A percentile compares a stretch with the other conserved stretches of the same genome.
Evolutionary conservation across 169 alveolate species (phyloP).

Genomic region (Cyclospora cayetanensis): DNA sequence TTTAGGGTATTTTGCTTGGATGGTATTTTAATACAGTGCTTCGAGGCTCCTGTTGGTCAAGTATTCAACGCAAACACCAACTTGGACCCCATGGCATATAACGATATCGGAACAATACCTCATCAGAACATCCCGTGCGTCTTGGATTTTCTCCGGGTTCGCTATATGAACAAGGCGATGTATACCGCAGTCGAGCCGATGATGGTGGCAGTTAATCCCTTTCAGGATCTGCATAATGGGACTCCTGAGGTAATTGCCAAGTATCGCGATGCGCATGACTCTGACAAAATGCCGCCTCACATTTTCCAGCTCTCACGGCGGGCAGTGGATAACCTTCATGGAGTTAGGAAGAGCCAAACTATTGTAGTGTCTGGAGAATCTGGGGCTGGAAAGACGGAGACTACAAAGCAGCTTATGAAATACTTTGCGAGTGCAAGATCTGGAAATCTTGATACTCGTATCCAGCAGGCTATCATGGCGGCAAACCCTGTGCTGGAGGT

Average conservation of each 20-base stretch:
- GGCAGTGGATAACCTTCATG: slow-evolving; percentile 69
- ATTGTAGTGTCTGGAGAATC: slow-evolving; percentile 98
- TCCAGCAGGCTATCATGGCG: slow-evolving; percentile 83
- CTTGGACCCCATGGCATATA: slow-evolving; percentile 88
- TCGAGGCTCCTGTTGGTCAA: neutral
- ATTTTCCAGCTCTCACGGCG: slow-evolving; percentile 85
- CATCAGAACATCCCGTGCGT: slow-evolving; percentile 92
- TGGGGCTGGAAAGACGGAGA: slow-evolving; percentile 99
- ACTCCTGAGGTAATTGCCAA: slow-evolving; percentile 82
- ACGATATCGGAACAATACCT: slow-evolving; percentile 92
- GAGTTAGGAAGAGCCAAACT: slow-evolving; percentile 84
- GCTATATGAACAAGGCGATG: slow-evolving; percentile 87
- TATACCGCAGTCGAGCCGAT: slow-evolving; percentile 92
- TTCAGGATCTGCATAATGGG: slow-evolving; percentile 88
- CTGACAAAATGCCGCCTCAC: slow-evolving; percentile 87
- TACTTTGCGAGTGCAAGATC: slow-evolving; percentile 70
- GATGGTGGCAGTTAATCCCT: slow-evolving; percentile 91
- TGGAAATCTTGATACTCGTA: slow-evolving; percentile 58
- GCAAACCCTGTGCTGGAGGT: slow-evolving; percentile 81
- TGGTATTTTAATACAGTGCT: slow-evolving; percentile 4
- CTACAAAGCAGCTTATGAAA: slow-evolving; percentile 86
- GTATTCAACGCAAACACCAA: slow-evolving; percentile 61
- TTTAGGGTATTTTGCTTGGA: neutral
- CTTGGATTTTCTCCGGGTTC: slow-evolving; percentile 86
- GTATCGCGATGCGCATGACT: slow-evolving; percentile 85